A percentile compares a stretch with the other conserved stretches of the same genome.
Evolutionary conservation across 805 yeast species (phyloP).

Genomic region (Hanseniaspora lachancei): DNA sequence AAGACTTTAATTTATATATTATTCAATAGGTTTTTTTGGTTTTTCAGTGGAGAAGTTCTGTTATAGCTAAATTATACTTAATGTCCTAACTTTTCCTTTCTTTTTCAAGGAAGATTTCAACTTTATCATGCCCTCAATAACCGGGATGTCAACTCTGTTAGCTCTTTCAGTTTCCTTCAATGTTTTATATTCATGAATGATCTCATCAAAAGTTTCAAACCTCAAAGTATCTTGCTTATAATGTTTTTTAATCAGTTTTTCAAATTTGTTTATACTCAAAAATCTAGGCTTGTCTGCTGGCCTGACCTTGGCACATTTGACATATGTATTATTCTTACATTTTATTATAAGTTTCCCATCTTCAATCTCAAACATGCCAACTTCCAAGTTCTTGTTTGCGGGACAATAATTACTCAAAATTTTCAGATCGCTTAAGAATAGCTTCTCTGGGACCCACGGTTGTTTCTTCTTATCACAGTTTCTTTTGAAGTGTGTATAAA

Average conservation of each 20-base stretch:
- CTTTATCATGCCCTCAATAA: background rate
- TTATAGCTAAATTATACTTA: background rate
- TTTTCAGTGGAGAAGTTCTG: too few relatives aligned
- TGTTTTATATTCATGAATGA: background rate
- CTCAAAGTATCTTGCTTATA: background rate
- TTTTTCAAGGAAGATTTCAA: background rate
- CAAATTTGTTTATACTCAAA: background rate
- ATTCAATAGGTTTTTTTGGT: background rate
- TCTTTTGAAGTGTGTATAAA: background rate
- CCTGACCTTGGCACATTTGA: background rate
- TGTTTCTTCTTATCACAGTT: background rate
- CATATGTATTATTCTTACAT: background rate
- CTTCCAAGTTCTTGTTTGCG: background rate
- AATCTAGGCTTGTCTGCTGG: background rate
- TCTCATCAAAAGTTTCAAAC: background rate
- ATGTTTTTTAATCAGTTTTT: background rate
- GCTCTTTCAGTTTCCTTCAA: background rate
- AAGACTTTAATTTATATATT: background rate
- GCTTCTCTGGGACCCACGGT: constrained; percentile 1
- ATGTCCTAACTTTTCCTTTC: background rate
- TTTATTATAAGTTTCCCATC: background rate
- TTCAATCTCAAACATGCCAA: background rate
- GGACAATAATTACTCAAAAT: background rate
- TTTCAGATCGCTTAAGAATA: background rate
- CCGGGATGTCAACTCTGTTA: background rate